Conservation (phyloP, 805 yeast species). For the Candida michaelii region DNA sequence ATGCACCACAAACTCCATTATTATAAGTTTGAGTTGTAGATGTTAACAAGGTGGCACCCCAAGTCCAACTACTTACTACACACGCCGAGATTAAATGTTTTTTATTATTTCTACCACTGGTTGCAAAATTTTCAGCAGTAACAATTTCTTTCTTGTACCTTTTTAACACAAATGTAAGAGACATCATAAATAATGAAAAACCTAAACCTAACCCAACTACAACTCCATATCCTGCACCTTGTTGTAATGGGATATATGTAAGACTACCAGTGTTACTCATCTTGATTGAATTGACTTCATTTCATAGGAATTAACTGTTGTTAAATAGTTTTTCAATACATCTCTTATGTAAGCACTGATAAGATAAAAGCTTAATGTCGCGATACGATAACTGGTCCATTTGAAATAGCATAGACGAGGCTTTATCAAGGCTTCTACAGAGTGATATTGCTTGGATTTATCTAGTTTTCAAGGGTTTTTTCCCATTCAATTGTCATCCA, state of each 20-base stretch:
- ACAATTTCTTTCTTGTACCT: slow-evolving; percentile 83
- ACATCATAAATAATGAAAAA: slow-evolving; percentile 77
- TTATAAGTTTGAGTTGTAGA: slow-evolving; percentile 71
- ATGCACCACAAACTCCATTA: slow-evolving; percentile 77
- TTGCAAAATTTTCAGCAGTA: slow-evolving; percentile 91
- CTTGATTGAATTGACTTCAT: not conserved
- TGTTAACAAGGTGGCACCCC: slow-evolving; percentile 44
- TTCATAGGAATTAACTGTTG: not conserved
- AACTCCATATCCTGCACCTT: slow-evolving; percentile 85
- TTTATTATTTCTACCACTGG: slow-evolving; percentile 88
- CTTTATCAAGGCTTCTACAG: too few relatives aligned
- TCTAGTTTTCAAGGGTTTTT: too few relatives aligned
- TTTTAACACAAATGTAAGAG: slow-evolving; percentile 65
- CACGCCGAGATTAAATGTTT: slow-evolving; percentile 86
- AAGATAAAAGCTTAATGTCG: not conserved
- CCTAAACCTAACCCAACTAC: slow-evolving; percentile 85
- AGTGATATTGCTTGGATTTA: too few relatives aligned
- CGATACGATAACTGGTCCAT: too few relatives aligned
- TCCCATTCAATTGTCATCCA: too few relatives aligned
- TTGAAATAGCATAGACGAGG: not conserved
- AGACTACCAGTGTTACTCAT: not conserved
- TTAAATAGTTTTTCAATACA: not conserved
- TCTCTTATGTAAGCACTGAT: not conserved
- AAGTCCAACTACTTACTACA: slow-evolving; percentile 91
- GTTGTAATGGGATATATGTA: slow-evolving; percentile 46